Conservation (phyloP, 108 stramenopile genomes). For the Ochromonas danica region DNA sequence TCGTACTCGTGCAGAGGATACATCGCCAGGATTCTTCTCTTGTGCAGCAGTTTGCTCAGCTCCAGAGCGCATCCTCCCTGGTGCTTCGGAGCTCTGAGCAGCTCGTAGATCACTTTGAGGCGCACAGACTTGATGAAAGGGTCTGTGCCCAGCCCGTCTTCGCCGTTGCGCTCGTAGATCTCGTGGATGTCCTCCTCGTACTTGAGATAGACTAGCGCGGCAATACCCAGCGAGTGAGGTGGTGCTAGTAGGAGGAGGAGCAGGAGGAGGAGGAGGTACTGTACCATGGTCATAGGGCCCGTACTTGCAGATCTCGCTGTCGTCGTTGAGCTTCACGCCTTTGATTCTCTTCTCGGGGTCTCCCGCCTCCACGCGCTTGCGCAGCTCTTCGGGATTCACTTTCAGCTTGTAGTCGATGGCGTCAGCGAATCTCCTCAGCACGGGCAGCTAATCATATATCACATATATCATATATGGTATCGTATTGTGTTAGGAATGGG, state of each 20-base stretch:
- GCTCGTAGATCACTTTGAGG: background rate
- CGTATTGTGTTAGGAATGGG: too few species aligned
- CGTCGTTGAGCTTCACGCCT: background rate
- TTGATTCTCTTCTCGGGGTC: background rate
- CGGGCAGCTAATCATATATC: background rate
- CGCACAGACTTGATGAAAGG: background rate
- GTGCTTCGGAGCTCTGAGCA: background rate
- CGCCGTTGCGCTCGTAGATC: too few species aligned
- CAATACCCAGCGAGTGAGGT: too few species aligned
- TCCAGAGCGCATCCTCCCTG: conserved; percentile 28
- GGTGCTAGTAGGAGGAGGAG: too few species aligned
- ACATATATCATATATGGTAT: too few species aligned
- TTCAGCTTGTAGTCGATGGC: conserved; percentile 9
- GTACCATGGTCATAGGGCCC: background rate
- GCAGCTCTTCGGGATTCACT: background rate
- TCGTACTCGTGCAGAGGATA: conserved; percentile 30
- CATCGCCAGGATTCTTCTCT: conserved; percentile 5
- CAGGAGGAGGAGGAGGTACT: background rate
- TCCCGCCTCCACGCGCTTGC: background rate
- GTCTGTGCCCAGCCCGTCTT: too few species aligned
- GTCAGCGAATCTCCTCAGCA: background rate
- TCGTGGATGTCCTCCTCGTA: too few species aligned
- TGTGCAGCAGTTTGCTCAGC: background rate
- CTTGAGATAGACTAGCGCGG: too few species aligned
- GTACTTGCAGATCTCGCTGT: background rate